Conservation (phyloP, 1,139 yeast genomes). For the Tardiomyces depauwii region DNA sequence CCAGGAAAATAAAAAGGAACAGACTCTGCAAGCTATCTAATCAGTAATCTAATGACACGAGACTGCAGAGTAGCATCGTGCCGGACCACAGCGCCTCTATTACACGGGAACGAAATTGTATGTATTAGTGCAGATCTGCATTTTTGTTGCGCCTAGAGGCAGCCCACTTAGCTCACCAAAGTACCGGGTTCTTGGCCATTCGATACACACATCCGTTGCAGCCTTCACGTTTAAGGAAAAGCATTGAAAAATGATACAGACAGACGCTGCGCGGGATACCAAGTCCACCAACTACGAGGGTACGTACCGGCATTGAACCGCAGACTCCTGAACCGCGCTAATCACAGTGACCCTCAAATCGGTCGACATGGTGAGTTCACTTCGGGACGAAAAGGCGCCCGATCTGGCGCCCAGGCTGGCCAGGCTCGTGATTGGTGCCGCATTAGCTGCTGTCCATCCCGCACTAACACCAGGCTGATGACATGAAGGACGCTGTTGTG, state of each 20-base stretch:
- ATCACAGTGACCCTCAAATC: conserved; percentile 14
- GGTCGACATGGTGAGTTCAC: conserved; percentile 14
- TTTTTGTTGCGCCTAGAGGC: no score
- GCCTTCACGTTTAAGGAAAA: no score
- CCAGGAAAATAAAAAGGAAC: neutral
- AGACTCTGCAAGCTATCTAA: no score
- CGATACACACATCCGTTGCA: no score
- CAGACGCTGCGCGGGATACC: neutral
- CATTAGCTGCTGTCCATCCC: neutral
- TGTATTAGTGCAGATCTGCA: no score
- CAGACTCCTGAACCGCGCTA: neutral
- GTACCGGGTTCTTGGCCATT: no score
- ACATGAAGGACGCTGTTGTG: conserved; percentile 21
- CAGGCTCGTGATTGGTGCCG: neutral
- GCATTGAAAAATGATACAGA: neutral
- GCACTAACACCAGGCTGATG: conserved; percentile 18
- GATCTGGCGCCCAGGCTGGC: neutral
- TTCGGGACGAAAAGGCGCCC: neutral
- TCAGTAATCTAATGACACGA: no score
- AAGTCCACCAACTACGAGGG: neutral
- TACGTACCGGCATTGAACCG: neutral
- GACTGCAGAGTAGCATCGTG: no score
- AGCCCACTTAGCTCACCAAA: no score
- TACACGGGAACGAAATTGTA: no score
- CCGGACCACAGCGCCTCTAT: no score